These are phyloP conservation scores for Quercus suber DNA, from an alignment of 306 rosid genomes.

Conservation along the genomic window DNA sequence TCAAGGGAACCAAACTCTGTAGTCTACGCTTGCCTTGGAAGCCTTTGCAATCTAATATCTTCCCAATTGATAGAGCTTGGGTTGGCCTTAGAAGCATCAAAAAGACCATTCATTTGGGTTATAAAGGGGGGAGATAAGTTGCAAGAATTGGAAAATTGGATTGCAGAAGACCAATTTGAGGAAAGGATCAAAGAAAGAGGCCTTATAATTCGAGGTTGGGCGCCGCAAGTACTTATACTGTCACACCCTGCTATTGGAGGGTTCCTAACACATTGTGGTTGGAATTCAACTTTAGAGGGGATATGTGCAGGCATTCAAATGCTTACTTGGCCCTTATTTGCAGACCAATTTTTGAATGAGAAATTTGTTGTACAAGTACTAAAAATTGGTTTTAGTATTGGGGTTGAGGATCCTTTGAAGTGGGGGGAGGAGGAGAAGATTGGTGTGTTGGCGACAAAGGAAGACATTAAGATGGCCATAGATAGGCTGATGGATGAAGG, in stretches of 20 bases:
- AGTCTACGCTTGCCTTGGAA: constrained; percentile 53
- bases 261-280: constrained; percentile 61
- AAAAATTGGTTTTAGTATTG: constrained; percentile 30
- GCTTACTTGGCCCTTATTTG: constrained; percentile 42
- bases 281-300: constrained; percentile 61
- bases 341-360: constrained; percentile 46
- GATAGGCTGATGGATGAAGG: constrained; percentile 22
- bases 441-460: constrained; percentile 18
- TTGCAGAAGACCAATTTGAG: constrained; percentile 33
- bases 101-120: constrained; percentile 39
- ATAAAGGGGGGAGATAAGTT: not conserved
- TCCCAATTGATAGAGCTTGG: constrained; percentile 35
- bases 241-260: constrained; percentile 55
- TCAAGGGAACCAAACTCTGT: constrained; percentile 27
- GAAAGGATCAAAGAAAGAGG: constrained; percentile 36
- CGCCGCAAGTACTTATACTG: constrained; percentile 49
- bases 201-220: constrained; percentile 54
- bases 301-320: constrained; percentile 44
- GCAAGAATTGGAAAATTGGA: constrained; percentile 39
- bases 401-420: constrained; percentile 22
- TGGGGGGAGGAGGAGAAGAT: constrained; percentile 38
- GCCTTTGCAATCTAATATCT: constrained; percentile 13
- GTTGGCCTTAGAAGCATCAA: constrained; percentile 29
- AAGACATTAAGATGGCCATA: constrained; percentile 27
- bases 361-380: constrained; percentile 25